phyloP scores from a whole-genome alignment of 2,329 filamentous ascomycete species.

The Leptographium procerum region DNA sequence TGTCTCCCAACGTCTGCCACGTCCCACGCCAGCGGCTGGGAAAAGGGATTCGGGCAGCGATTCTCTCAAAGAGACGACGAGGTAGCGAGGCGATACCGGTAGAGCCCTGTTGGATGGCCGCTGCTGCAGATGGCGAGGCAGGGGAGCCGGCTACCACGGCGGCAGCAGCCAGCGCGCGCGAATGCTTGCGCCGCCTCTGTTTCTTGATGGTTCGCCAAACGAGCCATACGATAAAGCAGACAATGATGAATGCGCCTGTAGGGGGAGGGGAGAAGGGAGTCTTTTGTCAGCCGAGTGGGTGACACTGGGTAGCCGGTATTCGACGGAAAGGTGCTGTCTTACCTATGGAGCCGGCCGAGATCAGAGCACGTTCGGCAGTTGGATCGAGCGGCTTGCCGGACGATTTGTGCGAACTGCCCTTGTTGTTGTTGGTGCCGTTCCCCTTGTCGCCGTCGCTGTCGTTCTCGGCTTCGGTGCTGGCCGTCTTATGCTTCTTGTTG shows the following conservation, averaged over 20 bases:
- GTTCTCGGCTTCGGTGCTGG: not conserved
- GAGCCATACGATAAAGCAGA: conserved; percentile 34
- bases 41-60: conserved; percentile 24
- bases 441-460: not conserved
- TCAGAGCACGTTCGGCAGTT: conserved; percentile 19
- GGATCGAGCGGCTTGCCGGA: conserved; percentile 9
- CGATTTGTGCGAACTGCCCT: not conserved
- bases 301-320: not conserved
- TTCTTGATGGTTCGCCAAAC: conserved; percentile 28
- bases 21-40: conserved; percentile 15
- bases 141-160: not conserved
- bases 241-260: conserved; percentile 31
- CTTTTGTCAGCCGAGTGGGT: not conserved
- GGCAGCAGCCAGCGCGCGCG: not conserved
- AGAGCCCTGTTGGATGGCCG: not conserved
- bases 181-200: conserved; percentile 15
- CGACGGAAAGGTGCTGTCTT: conserved; percentile 1
- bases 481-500: conserved; percentile 4
- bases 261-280: not conserved
- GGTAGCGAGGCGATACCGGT: conserved; percentile 7
- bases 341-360: conserved; percentile 25
- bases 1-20: conserved; percentile 21
- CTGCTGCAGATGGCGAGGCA: not conserved
- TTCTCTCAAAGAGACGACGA: conserved; percentile 3
- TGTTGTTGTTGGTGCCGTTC: not conserved